phyloP scores from a whole-genome alignment of 1,284 basidiomycete species.

The Apiotrichum domesticum region DNA sequence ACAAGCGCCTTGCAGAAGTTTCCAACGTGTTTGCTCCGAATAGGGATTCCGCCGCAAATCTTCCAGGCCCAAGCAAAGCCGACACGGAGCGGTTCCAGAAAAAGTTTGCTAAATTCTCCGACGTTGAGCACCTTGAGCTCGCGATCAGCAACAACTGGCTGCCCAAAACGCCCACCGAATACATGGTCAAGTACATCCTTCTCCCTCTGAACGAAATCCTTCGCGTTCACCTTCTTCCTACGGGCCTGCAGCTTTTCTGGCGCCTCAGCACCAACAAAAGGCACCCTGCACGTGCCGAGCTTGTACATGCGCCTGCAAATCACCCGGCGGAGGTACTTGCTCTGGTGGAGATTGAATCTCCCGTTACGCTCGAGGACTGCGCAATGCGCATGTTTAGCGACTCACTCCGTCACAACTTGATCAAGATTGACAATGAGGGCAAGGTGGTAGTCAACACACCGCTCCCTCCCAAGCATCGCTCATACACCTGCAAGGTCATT shows the following conservation, averaged over 20 bases:
- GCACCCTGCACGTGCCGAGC: neutral
- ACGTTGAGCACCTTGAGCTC: too few relatives aligned
- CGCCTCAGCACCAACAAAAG: neutral
- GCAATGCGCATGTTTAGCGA: neutral
- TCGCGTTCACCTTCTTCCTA: slow-evolving; percentile 7
- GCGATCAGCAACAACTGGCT: too few relatives aligned
- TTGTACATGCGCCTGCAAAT: neutral
- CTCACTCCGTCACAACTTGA: neutral
- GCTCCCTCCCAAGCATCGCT: neutral
- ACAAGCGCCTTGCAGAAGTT: neutral
- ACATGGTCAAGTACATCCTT: slow-evolving; percentile 8
- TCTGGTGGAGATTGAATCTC: neutral
- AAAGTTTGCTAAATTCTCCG: too few relatives aligned
- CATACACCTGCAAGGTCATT: neutral
- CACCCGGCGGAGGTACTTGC: neutral
- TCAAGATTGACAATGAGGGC: neutral
- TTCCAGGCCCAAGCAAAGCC: neutral
- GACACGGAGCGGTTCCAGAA: slow-evolving; percentile 5
- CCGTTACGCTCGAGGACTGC: neutral
- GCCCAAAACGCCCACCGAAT: neutral
- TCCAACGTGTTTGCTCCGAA: neutral
- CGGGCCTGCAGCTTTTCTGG: slow-evolving; percentile 9
- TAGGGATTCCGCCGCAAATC: too few relatives aligned
- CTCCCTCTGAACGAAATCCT: slow-evolving; percentile 14
- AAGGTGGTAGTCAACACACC: neutral